Percentiles rank a stretch among this genome's conserved stretches.
These are phyloP conservation scores for Petunia hybrid DNA, from an alignment of 305 asterid genomes.

Conservation along the genomic window DNA sequence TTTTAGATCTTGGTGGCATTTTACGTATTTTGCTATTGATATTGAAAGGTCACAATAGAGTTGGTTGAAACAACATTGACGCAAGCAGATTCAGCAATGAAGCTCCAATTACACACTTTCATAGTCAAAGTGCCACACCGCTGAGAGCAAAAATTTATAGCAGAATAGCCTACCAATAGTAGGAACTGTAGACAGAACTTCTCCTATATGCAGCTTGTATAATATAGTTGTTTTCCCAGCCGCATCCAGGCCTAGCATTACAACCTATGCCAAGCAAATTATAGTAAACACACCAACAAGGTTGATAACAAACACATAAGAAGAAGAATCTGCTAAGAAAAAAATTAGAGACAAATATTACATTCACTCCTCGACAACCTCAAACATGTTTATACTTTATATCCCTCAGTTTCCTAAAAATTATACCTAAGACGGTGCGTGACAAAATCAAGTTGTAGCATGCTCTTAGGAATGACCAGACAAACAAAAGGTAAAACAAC, in stretches of 20 bases:
- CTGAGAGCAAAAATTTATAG: not conserved
- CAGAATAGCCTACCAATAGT: slow-evolving; percentile 77
- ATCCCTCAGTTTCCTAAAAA: slow-evolving; percentile 4
- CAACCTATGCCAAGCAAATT: slow-evolving; percentile 64
- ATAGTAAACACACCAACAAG: slow-evolving; percentile 1
- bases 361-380: slow-evolving; percentile 1
- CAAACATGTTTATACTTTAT: not conserved
- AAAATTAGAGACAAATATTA: slow-evolving; percentile 22
- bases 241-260: slow-evolving; percentile 99
- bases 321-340: not conserved
- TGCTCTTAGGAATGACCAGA: not conserved
- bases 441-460: not conserved
- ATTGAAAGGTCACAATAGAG: not conserved
- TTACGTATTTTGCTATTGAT: not conserved
- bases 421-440: not conserved
- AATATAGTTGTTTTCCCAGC: slow-evolving; percentile 99
- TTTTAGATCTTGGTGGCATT: slow-evolving; percentile 1
- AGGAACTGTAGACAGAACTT: slow-evolving; percentile 98
- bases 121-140: not conserved
- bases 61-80: not conserved
- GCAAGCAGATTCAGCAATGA: not conserved
- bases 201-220: slow-evolving; percentile 98
- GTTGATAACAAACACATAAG: not conserved
- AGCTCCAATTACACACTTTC: not conserved
- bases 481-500: not conserved